A percentile compares a stretch with the other conserved stretches of the same genome.
Conservation (phyloP, 2,329 filamentous ascomycete species). For the Pseudogymnoascus sp. region DNA sequence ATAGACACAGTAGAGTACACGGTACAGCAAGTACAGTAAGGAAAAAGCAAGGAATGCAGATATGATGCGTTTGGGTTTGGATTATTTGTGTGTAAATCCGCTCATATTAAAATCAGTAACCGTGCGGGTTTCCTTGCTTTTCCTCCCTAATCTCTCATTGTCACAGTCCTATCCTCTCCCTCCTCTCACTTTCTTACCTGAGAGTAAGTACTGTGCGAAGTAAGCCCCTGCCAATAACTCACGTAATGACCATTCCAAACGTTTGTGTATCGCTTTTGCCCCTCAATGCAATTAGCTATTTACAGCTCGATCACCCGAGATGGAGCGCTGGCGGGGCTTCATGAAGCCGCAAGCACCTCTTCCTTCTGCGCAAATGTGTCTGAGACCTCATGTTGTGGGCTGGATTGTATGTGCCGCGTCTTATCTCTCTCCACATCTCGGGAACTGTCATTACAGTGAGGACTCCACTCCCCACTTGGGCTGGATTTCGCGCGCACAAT, state of each 20-base stretch:
- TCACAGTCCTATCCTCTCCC: background rate
- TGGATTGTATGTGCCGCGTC: background rate
- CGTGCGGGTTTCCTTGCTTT: background rate
- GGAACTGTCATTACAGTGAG: conserved; percentile 4
- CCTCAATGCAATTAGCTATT: conserved; percentile 7
- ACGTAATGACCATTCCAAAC: conserved; percentile 2
- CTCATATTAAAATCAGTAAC: conserved; percentile 5
- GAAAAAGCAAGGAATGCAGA: conserved; percentile 6
- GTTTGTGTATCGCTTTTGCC: conserved; percentile 1
- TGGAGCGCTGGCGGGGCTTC: background rate
- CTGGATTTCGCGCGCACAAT: background rate
- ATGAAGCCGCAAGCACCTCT: conserved; percentile 1
- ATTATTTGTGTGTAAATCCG: background rate
- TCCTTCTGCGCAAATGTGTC: background rate
- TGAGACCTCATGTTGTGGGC: conserved; percentile 8
- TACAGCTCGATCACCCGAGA: conserved; percentile 2
- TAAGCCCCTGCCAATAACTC: background rate
- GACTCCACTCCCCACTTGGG: conserved; percentile 1
- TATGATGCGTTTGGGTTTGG: background rate
- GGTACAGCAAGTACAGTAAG: background rate
- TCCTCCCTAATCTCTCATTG: background rate
- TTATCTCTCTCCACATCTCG: conserved; percentile 9
- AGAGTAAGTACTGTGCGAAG: background rate
- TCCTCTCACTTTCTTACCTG: background rate
- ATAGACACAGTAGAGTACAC: background rate